Evolutionary conservation across 78 protist species (phyloP).

Genomic region (Dictyostelium intermedium): DNA sequence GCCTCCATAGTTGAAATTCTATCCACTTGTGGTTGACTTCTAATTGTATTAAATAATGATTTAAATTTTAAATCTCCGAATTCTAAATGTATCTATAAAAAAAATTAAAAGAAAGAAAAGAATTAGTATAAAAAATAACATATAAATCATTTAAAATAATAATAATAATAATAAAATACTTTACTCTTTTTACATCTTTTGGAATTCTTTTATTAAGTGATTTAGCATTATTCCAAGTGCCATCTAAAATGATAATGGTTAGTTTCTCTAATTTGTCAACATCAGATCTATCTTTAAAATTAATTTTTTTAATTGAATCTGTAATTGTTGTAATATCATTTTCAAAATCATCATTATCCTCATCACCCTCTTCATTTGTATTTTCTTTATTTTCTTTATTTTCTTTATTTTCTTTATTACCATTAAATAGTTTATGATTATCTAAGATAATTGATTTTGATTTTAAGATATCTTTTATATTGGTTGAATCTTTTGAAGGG

Average conservation of each 20-base stretch:
- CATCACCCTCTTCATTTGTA: background rate
- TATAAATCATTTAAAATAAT: background rate
- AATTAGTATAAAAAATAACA: background rate
- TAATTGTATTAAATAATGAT: slow-evolving; percentile 56
- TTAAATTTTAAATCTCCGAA: slow-evolving; percentile 43
- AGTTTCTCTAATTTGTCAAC: background rate
- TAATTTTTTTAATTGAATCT: slow-evolving; percentile 26
- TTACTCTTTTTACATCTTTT: slow-evolving; percentile 37
- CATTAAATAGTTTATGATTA: background rate
- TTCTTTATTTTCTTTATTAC: background rate
- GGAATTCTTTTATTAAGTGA: slow-evolving; percentile 37
- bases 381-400: background rate
- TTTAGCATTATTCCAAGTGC: slow-evolving; percentile 72
- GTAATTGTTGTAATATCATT: slow-evolving; percentile 16
- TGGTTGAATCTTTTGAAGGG: slow-evolving; percentile 24
- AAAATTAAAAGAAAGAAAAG: background rate
- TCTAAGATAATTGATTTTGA: background rate
- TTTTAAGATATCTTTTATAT: slow-evolving; percentile 29
- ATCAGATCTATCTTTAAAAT: background rate
- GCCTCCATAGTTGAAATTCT: slow-evolving; percentile 76
- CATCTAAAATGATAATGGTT: slow-evolving; percentile 53
- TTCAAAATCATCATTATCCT: background rate
- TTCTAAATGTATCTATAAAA: slow-evolving; percentile 21
- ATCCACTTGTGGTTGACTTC: slow-evolving; percentile 71
- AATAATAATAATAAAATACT: background rate